Percentiles rank a stretch among this genome's conserved stretches.
phyloP scores from a whole-genome alignment of 2,329 filamentous ascomycete genomes.

The Pleomassaria siparia region DNA sequence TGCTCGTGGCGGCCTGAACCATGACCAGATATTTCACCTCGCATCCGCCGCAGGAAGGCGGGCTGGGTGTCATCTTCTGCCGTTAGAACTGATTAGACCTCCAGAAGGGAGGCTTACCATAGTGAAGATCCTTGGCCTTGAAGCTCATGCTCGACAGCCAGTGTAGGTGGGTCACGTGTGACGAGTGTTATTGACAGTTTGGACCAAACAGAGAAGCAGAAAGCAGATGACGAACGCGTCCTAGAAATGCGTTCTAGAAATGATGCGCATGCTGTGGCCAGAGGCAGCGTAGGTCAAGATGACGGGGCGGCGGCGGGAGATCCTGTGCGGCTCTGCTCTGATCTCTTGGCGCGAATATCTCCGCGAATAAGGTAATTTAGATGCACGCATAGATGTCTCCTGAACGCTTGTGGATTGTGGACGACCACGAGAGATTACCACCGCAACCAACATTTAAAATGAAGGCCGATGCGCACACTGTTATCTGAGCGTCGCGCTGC shows the following conservation, averaged over 20 bases:
- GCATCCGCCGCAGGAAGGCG: constrained; percentile 50
- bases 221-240: too few species aligned
- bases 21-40: constrained; percentile 56
- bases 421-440: too few species aligned
- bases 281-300: neutral
- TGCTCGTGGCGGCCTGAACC: constrained; percentile 49
- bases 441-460: constrained; percentile 2
- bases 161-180: neutral
- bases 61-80: constrained; percentile 57
- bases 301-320: neutral
- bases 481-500: neutral
- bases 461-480: neutral
- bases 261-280: neutral
- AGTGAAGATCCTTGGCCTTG: constrained; percentile 61
- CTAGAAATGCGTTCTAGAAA: too few species aligned
- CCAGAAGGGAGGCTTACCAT: neutral
- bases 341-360: neutral
- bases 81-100: neutral
- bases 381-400: neutral
- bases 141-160: constrained; percentile 50
- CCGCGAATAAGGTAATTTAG: neutral
- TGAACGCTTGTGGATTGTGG: neutral
- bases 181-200: neutral
- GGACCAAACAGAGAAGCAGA: neutral
- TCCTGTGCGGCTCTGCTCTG: neutral